Conservation (phyloP, 345 rosid genomes). For the Salix udensis region DNA sequence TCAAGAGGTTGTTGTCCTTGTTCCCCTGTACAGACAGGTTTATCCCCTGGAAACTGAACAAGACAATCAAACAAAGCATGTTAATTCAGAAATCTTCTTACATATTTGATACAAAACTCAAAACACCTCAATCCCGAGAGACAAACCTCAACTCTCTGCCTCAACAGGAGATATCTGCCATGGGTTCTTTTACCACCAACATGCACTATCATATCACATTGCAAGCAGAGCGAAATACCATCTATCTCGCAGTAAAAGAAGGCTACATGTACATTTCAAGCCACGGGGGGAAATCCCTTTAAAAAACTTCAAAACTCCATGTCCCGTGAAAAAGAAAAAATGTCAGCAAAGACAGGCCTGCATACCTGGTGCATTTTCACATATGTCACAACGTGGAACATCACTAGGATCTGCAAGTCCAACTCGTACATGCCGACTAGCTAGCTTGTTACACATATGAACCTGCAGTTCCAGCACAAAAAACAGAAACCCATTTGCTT, state of each 20-base stretch:
- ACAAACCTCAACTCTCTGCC: constrained; percentile 84
- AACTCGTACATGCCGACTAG: constrained; percentile 73
- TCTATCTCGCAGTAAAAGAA: constrained; percentile 89
- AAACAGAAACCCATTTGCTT: background rate
- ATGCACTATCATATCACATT: constrained; percentile 87
- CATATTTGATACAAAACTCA: constrained; percentile 5
- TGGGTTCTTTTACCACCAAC: constrained; percentile 89
- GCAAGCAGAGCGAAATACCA: constrained; percentile 81
- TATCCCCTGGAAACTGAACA: constrained; percentile 76
- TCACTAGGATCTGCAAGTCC: constrained; percentile 72
- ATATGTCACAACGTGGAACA: constrained; percentile 75
- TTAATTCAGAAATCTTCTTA: constrained; percentile 10
- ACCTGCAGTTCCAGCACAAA: constrained; percentile 41
- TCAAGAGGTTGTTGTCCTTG: constrained; percentile 28
- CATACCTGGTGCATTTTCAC: constrained; percentile 83
- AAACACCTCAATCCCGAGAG: constrained; percentile 9
- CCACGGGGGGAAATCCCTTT: constrained; percentile 10
- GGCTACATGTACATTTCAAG: constrained; percentile 41
- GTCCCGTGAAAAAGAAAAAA: background rate
- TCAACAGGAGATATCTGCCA: constrained; percentile 60
- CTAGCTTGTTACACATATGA: constrained; percentile 82
- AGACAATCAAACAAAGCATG: constrained; percentile 13
- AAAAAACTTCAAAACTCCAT: background rate
- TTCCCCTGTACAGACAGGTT: constrained; percentile 45
- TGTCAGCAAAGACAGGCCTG: background rate